A percentile compares a stretch with the other conserved stretches of the same genome.
phyloP scores from a whole-genome alignment of 768 basidiomycete species.

The Lactarius vividus region DNA sequence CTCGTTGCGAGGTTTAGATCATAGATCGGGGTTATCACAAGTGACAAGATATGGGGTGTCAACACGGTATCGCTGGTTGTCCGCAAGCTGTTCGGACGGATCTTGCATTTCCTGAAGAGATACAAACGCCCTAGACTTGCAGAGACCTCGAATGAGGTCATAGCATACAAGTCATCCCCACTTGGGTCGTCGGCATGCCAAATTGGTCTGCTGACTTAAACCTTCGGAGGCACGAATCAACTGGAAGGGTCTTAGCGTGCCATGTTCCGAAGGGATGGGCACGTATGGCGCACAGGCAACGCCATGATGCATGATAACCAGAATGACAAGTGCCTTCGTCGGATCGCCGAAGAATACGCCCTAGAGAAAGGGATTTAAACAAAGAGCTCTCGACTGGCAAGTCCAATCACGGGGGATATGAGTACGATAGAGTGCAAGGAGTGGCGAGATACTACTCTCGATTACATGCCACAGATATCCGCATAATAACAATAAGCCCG shows the following conservation, averaged over 20 bases:
- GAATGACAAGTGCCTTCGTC: not conserved
- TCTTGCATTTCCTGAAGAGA: conserved; percentile 4
- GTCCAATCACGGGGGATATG: not conserved
- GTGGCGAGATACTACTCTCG: not conserved
- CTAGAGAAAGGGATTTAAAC: not conserved
- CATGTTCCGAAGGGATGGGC: not conserved
- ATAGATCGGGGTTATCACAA: not conserved
- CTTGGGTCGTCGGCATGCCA: not conserved
- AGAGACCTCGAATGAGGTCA: not conserved
- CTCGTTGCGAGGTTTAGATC: not conserved
- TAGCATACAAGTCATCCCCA: not conserved
- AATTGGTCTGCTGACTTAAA: conserved; percentile 1
- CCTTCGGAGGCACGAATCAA: not conserved
- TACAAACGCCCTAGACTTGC: not conserved
- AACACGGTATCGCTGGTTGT: not conserved
- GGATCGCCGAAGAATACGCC: not conserved
- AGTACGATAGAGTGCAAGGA: not conserved
- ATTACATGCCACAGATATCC: not conserved
- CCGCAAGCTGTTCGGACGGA: conserved; percentile 17
- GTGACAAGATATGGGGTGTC: not conserved
- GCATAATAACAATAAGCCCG: not conserved
- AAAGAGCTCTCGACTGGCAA: not conserved
- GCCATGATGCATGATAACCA: not conserved
- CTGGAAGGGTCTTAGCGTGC: not conserved
- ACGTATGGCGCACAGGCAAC: not conserved